Percentiles rank a stretch among this genome's conserved stretches.
Conservation (phyloP, 768 basidiomycete species). For the Russula earlei region DNA sequence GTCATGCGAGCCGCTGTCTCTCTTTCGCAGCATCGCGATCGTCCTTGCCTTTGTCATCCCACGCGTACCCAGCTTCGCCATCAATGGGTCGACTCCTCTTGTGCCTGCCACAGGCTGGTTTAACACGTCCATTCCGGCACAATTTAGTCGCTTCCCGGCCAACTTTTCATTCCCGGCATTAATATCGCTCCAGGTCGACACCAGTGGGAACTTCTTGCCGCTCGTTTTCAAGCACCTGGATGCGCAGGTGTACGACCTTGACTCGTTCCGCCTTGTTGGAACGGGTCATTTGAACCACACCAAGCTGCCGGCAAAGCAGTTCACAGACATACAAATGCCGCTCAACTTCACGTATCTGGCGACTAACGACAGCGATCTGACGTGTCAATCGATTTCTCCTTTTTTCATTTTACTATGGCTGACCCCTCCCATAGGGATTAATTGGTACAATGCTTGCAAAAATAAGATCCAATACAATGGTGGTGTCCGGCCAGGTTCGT, state of each 20-base stretch:
- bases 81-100: slow-evolving; percentile 52
- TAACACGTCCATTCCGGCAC: slow-evolving; percentile 44
- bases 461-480: slow-evolving; percentile 40
- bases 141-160: slow-evolving; percentile 69
- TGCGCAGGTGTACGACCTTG: slow-evolving; percentile 62
- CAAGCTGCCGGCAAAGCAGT: slow-evolving; percentile 56
- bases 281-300: slow-evolving; percentile 50
- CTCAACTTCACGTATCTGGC: slow-evolving; percentile 80
- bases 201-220: slow-evolving; percentile 65
- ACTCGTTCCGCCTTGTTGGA: slow-evolving; percentile 55
- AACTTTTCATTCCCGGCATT: slow-evolving; percentile 85
- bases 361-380: slow-evolving; percentile 69
- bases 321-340: slow-evolving; percentile 59
- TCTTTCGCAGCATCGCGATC: slow-evolving; percentile 44
- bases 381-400: slow-evolving; percentile 46
- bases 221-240: slow-evolving; percentile 58
- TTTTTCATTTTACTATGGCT: slow-evolving; percentile 4
- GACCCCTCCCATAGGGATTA: slow-evolving; percentile 40
- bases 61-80: slow-evolving; percentile 63
- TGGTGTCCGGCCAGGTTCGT: slow-evolving; percentile 55
- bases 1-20: not conserved
- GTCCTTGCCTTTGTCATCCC: slow-evolving; percentile 75
- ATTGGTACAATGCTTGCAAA: slow-evolving; percentile 72
- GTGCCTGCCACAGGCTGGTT: slow-evolving; percentile 47
- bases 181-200: slow-evolving; percentile 70